A percentile compares a stretch with the other conserved stretches of the same genome.
Evolutionary conservation across 2,329 filamentous ascomycete species (phyloP).

Genomic region (Triangularia setosa): DNA sequence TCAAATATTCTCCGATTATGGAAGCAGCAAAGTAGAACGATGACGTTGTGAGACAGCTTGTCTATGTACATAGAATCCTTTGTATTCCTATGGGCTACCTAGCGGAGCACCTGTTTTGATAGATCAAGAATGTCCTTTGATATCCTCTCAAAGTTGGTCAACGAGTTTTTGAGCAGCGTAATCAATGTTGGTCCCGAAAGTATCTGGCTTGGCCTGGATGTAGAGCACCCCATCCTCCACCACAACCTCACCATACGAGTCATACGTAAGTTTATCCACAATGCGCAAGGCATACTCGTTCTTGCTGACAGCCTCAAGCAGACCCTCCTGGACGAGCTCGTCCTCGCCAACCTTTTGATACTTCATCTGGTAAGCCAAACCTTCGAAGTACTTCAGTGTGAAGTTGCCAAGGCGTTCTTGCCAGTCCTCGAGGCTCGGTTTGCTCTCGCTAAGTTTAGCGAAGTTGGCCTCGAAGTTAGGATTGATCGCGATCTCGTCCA

Average conservation of each 20-base stretch:
- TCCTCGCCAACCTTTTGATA: slow-evolving; percentile 45
- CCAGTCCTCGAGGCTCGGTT: slow-evolving; percentile 39
- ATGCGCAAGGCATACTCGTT: slow-evolving; percentile 43
- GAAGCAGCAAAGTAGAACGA: neutral
- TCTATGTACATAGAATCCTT: neutral
- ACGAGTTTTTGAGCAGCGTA: slow-evolving; percentile 21
- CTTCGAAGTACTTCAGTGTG: slow-evolving; percentile 42
- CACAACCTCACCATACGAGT: slow-evolving; percentile 43
- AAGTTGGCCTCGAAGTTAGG: slow-evolving; percentile 46
- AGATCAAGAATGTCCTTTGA: neutral
- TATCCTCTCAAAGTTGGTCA: slow-evolving; percentile 17
- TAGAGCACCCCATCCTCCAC: slow-evolving; percentile 48
- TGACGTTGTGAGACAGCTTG: neutral
- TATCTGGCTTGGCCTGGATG: slow-evolving; percentile 36
- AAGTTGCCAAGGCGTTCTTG: slow-evolving; percentile 41
- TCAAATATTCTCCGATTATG: neutral
- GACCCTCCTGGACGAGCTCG: slow-evolving; percentile 46
- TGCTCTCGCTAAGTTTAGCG: slow-evolving; percentile 34
- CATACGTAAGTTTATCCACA: slow-evolving; percentile 42
- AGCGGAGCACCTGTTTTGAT: neutral
- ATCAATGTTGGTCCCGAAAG: slow-evolving; percentile 21
- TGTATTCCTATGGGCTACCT: neutral
- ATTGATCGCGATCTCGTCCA: slow-evolving; percentile 41
- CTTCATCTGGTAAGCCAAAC: slow-evolving; percentile 39
- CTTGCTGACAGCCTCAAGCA: slow-evolving; percentile 44